These are phyloP conservation scores for Leishmania major DNA, from an alignment of 208 protist genomes.

Conservation along the genomic window DNA sequence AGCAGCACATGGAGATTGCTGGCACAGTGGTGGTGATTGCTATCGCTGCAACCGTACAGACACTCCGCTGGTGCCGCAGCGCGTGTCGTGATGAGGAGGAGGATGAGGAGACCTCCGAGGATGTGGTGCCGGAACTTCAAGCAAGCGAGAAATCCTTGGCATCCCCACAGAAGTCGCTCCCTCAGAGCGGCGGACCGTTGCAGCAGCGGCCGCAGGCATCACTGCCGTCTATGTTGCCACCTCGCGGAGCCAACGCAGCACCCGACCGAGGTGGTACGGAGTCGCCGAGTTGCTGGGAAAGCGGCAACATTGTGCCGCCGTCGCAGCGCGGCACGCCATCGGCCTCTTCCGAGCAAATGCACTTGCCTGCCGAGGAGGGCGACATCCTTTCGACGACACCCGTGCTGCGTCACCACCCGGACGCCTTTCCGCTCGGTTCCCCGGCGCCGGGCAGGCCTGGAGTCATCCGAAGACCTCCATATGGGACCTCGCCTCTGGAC, in stretches of 20 bases:
- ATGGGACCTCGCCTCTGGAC: neutral
- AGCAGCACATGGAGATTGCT: conserved; percentile 18
- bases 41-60: conserved; percentile 21
- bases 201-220: neutral
- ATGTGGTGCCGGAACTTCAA: neutral
- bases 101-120: neutral
- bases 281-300: neutral
- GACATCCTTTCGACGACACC: neutral
- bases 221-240: neutral
- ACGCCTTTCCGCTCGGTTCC: neutral
- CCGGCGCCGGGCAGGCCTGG: too few relatives aligned
- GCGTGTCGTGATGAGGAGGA: conserved; percentile 4
- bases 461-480: neutral
- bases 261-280: neutral
- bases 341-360: neutral
- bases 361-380: neutral
- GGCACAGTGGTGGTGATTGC: conserved; percentile 22
- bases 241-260: neutral
- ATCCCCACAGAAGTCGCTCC: neutral
- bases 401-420: neutral
- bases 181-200: neutral
- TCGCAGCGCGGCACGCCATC: neutral
- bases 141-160: neutral
- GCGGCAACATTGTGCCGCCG: neutral
- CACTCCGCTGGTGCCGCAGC: conserved; percentile 25